Percentiles rank a stretch among this genome's conserved stretches.
phyloP scores from a whole-genome alignment of 495 filamentous ascomycete species.

The Penicillium daleae region DNA sequence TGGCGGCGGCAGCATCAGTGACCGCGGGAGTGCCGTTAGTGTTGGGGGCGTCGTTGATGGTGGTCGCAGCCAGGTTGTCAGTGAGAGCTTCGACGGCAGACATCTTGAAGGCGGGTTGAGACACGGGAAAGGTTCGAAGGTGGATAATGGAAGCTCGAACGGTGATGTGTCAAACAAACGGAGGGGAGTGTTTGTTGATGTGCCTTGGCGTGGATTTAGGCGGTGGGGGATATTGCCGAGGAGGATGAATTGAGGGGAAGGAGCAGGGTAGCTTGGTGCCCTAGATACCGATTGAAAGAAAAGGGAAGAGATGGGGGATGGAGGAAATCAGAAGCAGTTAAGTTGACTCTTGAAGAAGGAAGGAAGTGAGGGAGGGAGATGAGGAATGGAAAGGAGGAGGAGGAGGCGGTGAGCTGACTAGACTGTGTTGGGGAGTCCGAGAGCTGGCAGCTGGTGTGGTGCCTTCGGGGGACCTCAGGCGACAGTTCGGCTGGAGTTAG shows the following conservation, averaged over 20 bases:
- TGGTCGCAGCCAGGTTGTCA: constrained; percentile 52
- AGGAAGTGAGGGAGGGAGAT: constrained; percentile 23
- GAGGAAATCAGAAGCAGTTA: constrained; percentile 21
- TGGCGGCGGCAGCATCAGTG: constrained; percentile 85
- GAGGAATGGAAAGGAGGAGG: constrained; percentile 16
- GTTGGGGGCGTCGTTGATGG: constrained; percentile 60
- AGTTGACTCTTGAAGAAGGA: constrained; percentile 25
- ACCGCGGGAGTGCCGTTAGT: constrained; percentile 77
- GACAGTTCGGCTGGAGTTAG: no score
- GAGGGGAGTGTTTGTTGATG: constrained; percentile 44
- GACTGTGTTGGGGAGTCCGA: constrained; percentile 10
- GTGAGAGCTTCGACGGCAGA: constrained; percentile 59
- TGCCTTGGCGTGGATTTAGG: constrained; percentile 15
- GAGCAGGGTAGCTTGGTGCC: constrained; percentile 89
- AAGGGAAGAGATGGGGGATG: constrained; percentile 32
- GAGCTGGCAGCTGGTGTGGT: neutral
- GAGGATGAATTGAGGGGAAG: constrained; percentile 38
- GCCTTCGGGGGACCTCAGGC: neutral
- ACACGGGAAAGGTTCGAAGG: constrained; percentile 40
- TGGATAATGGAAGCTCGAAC: constrained; percentile 21
- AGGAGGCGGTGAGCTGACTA: constrained; percentile 35
- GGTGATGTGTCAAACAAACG: constrained; percentile 46
- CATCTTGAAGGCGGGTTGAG: constrained; percentile 55
- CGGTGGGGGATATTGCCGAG: constrained; percentile 55
- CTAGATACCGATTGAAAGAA: constrained; percentile 62